Conservation (phyloP, 257 asterid genomes). For the Haberlea rhodopensis region DNA sequence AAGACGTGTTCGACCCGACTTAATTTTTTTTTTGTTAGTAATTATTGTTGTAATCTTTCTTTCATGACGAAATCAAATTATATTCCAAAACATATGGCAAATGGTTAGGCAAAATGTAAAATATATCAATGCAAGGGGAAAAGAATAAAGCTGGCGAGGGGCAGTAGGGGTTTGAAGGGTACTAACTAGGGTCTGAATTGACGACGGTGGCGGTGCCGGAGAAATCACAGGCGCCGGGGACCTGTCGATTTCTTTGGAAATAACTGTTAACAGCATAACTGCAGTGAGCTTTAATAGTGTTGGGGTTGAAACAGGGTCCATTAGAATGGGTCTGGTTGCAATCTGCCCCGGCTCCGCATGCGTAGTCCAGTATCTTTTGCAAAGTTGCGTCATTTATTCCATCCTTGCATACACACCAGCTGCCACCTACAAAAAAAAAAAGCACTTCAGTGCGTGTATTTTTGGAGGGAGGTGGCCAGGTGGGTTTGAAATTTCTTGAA, state of each 20-base stretch:
- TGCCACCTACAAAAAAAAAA: constrained; percentile 43
- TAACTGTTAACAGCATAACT: constrained; percentile 81
- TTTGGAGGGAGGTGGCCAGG: background rate
- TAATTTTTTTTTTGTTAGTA: no score
- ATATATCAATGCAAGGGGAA: background rate
- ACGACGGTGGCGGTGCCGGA: constrained; percentile 58
- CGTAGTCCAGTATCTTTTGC: constrained; percentile 79
- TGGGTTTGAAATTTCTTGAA: background rate
- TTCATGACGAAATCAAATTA: no score
- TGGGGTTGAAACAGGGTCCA: constrained; percentile 71
- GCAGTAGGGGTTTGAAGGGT: background rate
- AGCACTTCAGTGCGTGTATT: no score
- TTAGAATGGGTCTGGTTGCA: constrained; percentile 56
- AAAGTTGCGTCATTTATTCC: constrained; percentile 45
- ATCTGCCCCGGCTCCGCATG: constrained; percentile 88
- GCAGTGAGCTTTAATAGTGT: constrained; percentile 71
- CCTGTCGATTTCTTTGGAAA: constrained; percentile 65
- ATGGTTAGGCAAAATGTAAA: no score
- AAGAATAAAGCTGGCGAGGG: background rate
- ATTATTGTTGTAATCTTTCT: no score
- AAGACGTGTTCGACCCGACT: background rate
- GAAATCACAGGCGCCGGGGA: constrained; percentile 64
- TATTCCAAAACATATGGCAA: no score
- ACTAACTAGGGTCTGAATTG: constrained; percentile 68
- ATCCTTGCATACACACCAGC: constrained; percentile 83